phyloP scores from a whole-genome alignment of 306 rosid species.

The Prunus davidiana region DNA sequence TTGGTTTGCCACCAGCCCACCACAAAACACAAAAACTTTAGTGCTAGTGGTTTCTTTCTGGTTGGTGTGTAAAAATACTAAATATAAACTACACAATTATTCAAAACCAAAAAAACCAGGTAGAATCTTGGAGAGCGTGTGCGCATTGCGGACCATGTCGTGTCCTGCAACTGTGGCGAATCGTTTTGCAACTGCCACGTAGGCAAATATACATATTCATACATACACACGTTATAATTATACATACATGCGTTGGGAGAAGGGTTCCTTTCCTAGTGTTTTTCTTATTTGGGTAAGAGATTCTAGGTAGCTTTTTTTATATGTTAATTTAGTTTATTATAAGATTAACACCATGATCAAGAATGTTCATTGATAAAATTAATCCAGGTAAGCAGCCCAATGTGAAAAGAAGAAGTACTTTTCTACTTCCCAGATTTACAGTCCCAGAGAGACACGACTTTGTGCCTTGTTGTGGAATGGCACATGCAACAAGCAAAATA shows the following conservation, averaged over 20 bases:
- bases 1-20: slow-evolving; percentile 15
- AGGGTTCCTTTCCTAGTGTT: background rate
- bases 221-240: no score
- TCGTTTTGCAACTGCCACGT: slow-evolving; percentile 16
- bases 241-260: slow-evolving; percentile 10
- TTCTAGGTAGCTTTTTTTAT: slow-evolving; percentile 20
- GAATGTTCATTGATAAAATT: slow-evolving; percentile 12
- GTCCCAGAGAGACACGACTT: background rate
- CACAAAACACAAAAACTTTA: background rate
- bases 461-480: background rate
- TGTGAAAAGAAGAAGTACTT: background rate
- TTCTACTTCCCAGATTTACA: slow-evolving; percentile 7
- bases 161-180: slow-evolving; percentile 37
- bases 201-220: background rate
- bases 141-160: slow-evolving; percentile 27
- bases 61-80: background rate
- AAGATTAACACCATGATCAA: background rate
- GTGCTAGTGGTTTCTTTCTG: background rate
- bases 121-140: slow-evolving; percentile 12
- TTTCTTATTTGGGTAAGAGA: slow-evolving; percentile 18
- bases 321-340: background rate
- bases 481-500: background rate
- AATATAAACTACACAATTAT: background rate
- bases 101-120: background rate
- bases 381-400: slow-evolving; percentile 2